Conservation (phyloP, 2,329 filamentous ascomycete genomes). For the Teratosphaeria epicoccoides region DNA sequence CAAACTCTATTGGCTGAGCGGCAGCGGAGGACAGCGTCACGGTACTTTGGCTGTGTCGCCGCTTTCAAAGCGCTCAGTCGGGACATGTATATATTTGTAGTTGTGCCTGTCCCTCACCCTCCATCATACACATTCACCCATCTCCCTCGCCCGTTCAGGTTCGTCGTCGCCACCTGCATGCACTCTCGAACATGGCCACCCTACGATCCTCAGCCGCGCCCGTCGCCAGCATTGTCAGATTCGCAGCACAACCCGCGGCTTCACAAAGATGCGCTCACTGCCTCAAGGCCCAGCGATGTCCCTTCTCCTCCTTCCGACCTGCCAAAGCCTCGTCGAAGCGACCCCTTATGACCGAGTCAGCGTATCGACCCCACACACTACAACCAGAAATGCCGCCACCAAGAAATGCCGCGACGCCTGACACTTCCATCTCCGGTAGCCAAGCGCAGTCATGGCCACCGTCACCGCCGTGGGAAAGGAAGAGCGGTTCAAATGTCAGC, state of each 20-base stretch:
- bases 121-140: not conserved
- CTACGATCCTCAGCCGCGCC: slow-evolving; percentile 19
- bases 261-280: slow-evolving; percentile 33
- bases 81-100: no score
- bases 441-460: slow-evolving; percentile 38
- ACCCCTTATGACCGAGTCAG: slow-evolving; percentile 55
- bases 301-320: slow-evolving; percentile 32
- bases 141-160: not conserved
- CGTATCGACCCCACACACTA: slow-evolving; percentile 50
- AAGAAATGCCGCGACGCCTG: slow-evolving; percentile 47
- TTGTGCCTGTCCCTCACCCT: no score
- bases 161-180: no score
- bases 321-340: slow-evolving; percentile 43
- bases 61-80: not conserved
- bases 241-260: slow-evolving; percentile 22
- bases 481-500: slow-evolving; percentile 25
- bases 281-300: slow-evolving; percentile 28
- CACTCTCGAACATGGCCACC: slow-evolving; percentile 18
- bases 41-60: not conserved
- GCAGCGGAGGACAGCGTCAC: not conserved
- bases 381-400: slow-evolving; percentile 46
- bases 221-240: slow-evolving; percentile 26
- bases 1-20: not conserved
- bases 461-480: slow-evolving; percentile 34
- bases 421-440: slow-evolving; percentile 50